Percentiles rank a stretch among this genome's conserved stretches.
These are phyloP conservation scores for Xylaria flabelliformis DNA, from an alignment of 495 filamentous ascomycete genomes.

Conservation along the genomic window DNA sequence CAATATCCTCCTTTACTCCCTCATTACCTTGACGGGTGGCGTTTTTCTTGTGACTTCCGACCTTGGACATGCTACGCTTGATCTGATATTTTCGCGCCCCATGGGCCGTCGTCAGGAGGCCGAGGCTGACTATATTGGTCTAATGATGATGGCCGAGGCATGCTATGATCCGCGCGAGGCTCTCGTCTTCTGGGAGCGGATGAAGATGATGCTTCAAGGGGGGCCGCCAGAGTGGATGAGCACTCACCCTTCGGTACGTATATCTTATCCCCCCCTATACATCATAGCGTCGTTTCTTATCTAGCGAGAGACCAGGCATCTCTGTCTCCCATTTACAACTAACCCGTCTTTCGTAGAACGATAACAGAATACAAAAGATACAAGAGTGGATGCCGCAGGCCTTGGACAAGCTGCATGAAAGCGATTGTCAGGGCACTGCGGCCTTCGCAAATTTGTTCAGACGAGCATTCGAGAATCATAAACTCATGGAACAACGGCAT, in stretches of 20 bases:
- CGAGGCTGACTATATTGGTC: slow-evolving; percentile 87
- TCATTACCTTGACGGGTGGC: slow-evolving; percentile 57
- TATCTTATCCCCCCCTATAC: neutral
- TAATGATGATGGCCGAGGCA: slow-evolving; percentile 68
- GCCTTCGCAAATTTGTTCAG: slow-evolving; percentile 48
- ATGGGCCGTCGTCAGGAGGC: slow-evolving; percentile 69
- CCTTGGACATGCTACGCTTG: slow-evolving; percentile 56
- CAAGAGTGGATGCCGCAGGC: slow-evolving; percentile 69
- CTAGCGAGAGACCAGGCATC: too few species aligned
- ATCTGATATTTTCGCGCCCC: slow-evolving; percentile 70
- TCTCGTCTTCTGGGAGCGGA: slow-evolving; percentile 74
- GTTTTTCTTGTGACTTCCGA: slow-evolving; percentile 50
- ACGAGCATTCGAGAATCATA: slow-evolving; percentile 38
- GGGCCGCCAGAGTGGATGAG: slow-evolving; percentile 78
- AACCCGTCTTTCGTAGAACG: slow-evolving; percentile 54
- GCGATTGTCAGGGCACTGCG: slow-evolving; percentile 54
- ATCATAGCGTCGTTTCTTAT: too few species aligned
- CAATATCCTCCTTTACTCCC: slow-evolving; percentile 57
- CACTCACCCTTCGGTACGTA: slow-evolving; percentile 80
- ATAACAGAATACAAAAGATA: slow-evolving; percentile 74
- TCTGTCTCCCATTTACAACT: slow-evolving; percentile 18
- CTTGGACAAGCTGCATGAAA: slow-evolving; percentile 56
- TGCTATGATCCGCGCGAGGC: slow-evolving; percentile 79
- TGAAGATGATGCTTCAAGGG: slow-evolving; percentile 67
- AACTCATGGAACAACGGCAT: slow-evolving; percentile 29